These are phyloP conservation scores for Stylonectria norvegica DNA, from an alignment of 2,329 filamentous ascomycete genomes.

Conservation along the genomic window DNA sequence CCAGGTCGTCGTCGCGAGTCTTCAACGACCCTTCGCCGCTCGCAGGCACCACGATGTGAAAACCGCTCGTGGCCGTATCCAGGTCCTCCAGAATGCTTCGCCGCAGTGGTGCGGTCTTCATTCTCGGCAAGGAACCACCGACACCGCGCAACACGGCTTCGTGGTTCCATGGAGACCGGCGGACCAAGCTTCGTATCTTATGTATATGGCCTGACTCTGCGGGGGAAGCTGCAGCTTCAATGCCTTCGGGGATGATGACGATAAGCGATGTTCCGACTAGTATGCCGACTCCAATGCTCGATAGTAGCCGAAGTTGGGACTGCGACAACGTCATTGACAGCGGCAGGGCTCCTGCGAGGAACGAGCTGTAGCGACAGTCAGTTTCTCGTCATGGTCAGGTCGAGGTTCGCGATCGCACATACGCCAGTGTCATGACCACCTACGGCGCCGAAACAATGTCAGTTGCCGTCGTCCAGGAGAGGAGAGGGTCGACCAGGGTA, in stretches of 20 bases:
- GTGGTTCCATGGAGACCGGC: slow-evolving; percentile 31
- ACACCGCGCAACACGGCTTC: slow-evolving; percentile 25
- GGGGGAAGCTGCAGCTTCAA: slow-evolving; percentile 77
- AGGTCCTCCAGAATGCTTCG: slow-evolving; percentile 3
- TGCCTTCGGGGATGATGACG: slow-evolving; percentile 94
- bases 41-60: slow-evolving; percentile 12
- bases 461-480: slow-evolving; percentile 14
- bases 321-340: slow-evolving; percentile 84
- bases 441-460: slow-evolving; percentile 27
- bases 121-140: slow-evolving; percentile 19
- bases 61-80: slow-evolving; percentile 15
- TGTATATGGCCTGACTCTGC: slow-evolving; percentile 39
- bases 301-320: slow-evolving; percentile 83
- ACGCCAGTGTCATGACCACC: slow-evolving; percentile 60
- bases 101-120: slow-evolving; percentile 9
- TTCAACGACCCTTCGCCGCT: neutral
- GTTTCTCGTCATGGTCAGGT: slow-evolving; percentile 14
- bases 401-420: slow-evolving; percentile 30
- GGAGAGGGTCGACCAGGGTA: slow-evolving; percentile 1
- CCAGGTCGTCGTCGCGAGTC: neutral
- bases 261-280: slow-evolving; percentile 93
- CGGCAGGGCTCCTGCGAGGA: slow-evolving; percentile 86
- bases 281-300: slow-evolving; percentile 88
- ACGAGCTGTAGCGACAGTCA: slow-evolving; percentile 62
- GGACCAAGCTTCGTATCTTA: slow-evolving; percentile 31